phyloP scores from a whole-genome alignment of 371 early-diverging fungal genomes.

The Haplosporangium sp. region DNA sequence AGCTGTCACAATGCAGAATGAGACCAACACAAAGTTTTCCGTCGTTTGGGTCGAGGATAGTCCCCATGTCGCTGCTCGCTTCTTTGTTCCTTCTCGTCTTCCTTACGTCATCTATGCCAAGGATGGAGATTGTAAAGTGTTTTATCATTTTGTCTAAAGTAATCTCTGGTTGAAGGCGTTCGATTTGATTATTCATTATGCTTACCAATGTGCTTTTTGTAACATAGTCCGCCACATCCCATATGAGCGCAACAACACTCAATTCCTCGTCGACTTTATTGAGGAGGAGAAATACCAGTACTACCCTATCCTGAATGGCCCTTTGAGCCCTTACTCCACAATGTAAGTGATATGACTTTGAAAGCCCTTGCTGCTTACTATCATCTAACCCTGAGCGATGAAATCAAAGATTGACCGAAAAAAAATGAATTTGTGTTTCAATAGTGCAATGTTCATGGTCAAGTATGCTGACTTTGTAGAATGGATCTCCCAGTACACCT shows the following conservation, averaged over 20 bases:
- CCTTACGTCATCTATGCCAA: slow-evolving; percentile 52
- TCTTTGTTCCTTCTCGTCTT: slow-evolving; percentile 52
- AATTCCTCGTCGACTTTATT: slow-evolving; percentile 49
- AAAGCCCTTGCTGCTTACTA: too few species aligned
- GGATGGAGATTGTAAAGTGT: slow-evolving; percentile 48
- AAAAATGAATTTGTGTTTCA: not conserved
- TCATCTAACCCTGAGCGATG: too few species aligned
- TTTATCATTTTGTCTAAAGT: not conserved
- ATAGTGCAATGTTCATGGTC: slow-evolving; percentile 29
- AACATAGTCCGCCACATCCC: slow-evolving; percentile 49
- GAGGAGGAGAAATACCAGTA: slow-evolving; percentile 49
- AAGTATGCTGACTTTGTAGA: slow-evolving; percentile 40
- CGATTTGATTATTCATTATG: not conserved
- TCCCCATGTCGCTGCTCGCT: slow-evolving; percentile 43
- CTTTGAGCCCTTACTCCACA: slow-evolving; percentile 38
- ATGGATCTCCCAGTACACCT: slow-evolving; percentile 35
- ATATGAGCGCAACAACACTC: slow-evolving; percentile 44
- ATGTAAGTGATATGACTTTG: slow-evolving; percentile 21
- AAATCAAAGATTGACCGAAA: not conserved
- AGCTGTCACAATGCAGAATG: slow-evolving; percentile 30
- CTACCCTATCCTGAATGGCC: slow-evolving; percentile 37
- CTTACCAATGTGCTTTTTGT: not conserved
- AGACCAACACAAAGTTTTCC: slow-evolving; percentile 38
- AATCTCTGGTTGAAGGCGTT: not conserved
- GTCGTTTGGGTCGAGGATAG: slow-evolving; percentile 52